phyloP scores from a whole-genome alignment of 163 green algal species.

The Coccomyxa subellipsoidea region DNA sequence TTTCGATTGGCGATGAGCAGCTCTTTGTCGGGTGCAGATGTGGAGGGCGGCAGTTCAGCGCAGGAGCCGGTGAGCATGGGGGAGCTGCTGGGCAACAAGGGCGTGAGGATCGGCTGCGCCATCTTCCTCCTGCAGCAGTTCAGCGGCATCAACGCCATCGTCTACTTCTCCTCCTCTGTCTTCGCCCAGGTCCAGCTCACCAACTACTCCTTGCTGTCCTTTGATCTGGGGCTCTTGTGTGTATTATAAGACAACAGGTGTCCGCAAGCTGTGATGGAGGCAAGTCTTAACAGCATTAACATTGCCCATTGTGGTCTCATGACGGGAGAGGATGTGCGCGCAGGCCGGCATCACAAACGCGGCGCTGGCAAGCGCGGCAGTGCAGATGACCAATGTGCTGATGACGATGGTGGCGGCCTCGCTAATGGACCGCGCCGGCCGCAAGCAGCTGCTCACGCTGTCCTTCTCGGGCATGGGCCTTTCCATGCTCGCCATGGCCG shows the following conservation, averaged over 20 bases:
- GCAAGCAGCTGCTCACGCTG: constrained; percentile 83
- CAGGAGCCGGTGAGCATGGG: constrained; percentile 22
- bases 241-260: too few relatives aligned
- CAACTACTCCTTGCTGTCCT: too few relatives aligned
- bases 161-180: constrained; percentile 95
- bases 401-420: constrained; percentile 79
- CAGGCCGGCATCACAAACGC: constrained; percentile 78
- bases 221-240: too few relatives aligned
- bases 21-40: background rate
- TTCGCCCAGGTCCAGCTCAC: constrained; percentile 64
- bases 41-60: constrained; percentile 1
- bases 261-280: too few relatives aligned
- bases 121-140: constrained; percentile 96
- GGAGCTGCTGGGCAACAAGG: constrained; percentile 40
- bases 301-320: background rate
- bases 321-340: background rate
- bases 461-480: constrained; percentile 71
- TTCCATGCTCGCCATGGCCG: constrained; percentile 77
- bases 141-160: constrained; percentile 94
- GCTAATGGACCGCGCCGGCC: constrained; percentile 85
- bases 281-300: too few relatives aligned
- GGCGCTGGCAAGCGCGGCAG: constrained; percentile 78
- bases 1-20: too few relatives aligned
- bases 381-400: constrained; percentile 90
- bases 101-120: constrained; percentile 64